Evolutionary conservation across 345 rosid genomes (phyloP), one percentile per base, ranked within the genome.

Genomic region (Aurinia saxatilis): DNA sequence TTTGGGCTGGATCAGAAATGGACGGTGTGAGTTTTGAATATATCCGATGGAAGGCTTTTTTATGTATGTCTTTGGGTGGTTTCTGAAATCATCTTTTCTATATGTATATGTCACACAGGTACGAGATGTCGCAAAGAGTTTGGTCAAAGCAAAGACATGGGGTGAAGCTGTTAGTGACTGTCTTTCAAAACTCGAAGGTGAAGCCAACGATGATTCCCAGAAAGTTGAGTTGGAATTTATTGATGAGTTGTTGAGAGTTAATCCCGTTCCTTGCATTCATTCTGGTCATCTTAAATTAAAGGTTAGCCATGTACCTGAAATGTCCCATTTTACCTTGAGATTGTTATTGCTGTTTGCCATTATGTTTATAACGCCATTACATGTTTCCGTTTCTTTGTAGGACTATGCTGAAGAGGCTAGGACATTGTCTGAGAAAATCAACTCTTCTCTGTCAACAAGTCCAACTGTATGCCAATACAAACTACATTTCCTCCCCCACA

Each of bases 1-100:
- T 92, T 59, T 92, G 98, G 96, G 98, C 84, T 75, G 98, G 95
- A 76, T 68, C 78, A 69, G 98, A 86, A 73, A 81, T 92, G 91
- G 85, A 92, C 79, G 42, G 73, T 42, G 98, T 92, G 69, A 86
- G 95, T 69, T 68, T 66, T 19, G 23, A 51, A 44, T 52, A 44
- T 52, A 63, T 57, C 57, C n/a, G 14, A 51, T 63, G n/a, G 41
- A 44, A 51, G 39, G 57, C 35, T 62, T 41, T 33, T 50, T 30
- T n/a, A n/a, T 41, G 36, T 66, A 40, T 41, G 27, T 38, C 63
- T 46, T 30, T 62, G 21, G 45, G 44, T 55, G 14, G 63, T 53
- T 48, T 70, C 30, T 70, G 58, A 35, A 17, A 40, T 6, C 46
- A 23, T 11, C 1, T 33, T 33, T 34, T 37, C 44, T 51, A 7